Evolutionary conservation across 2,329 filamentous ascomycete species (phyloP).

Genomic region (Tolypocladium tundrense): DNA sequence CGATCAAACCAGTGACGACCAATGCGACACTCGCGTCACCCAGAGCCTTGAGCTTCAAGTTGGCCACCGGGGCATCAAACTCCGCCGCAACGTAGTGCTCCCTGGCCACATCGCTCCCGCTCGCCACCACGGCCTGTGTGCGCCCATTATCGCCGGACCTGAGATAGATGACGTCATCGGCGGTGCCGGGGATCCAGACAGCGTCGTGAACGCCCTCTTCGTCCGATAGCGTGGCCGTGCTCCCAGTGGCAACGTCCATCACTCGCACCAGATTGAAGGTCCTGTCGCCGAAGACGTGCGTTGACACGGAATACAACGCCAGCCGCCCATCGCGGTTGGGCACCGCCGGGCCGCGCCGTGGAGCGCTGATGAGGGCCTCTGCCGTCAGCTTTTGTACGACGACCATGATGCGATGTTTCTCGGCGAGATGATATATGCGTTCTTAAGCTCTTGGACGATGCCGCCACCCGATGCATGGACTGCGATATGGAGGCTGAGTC

Average conservation of each 20-base stretch:
- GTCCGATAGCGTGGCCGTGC: background rate
- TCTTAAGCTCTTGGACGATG: no score
- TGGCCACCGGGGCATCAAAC: background rate
- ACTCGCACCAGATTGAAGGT: background rate
- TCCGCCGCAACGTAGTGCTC: background rate
- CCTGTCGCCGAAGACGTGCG: background rate
- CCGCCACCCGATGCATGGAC: background rate
- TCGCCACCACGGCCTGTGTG: background rate
- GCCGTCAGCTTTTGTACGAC: background rate
- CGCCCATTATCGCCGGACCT: background rate
- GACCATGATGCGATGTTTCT: background rate
- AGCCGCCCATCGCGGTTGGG: background rate
- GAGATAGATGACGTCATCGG: background rate
- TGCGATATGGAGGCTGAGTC: background rate
- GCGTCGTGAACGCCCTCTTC: background rate
- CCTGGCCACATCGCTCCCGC: background rate
- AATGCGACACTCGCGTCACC: background rate
- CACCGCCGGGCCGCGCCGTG: background rate
- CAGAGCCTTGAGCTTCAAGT: background rate
- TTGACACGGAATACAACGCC: background rate
- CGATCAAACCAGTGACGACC: background rate
- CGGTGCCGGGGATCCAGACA: background rate
- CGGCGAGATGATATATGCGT: background rate
- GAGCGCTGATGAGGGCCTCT: background rate
- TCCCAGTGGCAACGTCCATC: background rate